Percentiles rank a stretch among this genome's conserved stretches.
Conservation (phyloP, 352 stramenopile genomes). For the Albugo candida region DNA sequence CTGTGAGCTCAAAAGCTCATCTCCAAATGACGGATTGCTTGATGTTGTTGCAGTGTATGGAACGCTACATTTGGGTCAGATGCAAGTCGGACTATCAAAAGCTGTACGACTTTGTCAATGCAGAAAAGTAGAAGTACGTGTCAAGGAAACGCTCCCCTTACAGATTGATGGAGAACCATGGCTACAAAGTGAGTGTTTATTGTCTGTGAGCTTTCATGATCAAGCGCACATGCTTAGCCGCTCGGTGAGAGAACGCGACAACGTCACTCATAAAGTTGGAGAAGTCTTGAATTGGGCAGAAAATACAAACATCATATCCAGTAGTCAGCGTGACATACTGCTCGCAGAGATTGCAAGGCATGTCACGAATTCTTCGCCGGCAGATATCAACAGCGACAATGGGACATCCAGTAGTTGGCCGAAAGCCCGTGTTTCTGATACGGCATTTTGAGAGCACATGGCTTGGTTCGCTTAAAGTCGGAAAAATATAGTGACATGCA, state of each 20-base stretch:
- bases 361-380: constrained; percentile 20
- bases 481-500: too few relatives aligned
- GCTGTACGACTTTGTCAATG: constrained; percentile 57
- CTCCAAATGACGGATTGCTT: constrained; percentile 79
- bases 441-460: not conserved
- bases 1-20: constrained; percentile 25
- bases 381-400: constrained; percentile 2
- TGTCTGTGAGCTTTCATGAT: constrained; percentile 70
- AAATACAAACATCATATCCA: constrained; percentile 46
- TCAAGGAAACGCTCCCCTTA: constrained; percentile 52
- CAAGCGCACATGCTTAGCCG: constrained; percentile 72
- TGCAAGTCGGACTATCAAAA: constrained; percentile 77
- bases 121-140: constrained; percentile 28
- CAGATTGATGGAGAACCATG: constrained; percentile 93
- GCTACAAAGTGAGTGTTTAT: constrained; percentile 63
- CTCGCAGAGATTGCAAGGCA: constrained; percentile 48
- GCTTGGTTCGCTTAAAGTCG: too few relatives aligned
- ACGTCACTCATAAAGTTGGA: constrained; percentile 57
- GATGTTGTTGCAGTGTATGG: constrained; percentile 88
- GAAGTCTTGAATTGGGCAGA: constrained; percentile 74
- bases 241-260: constrained; percentile 50
- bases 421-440: constrained; percentile 10
- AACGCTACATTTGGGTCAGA: constrained; percentile 86
- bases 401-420: too few relatives aligned
- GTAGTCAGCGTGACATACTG: constrained; percentile 44